Base-by-base conservation (phyloP, 768 basidiomycete species). In the Multifurca ochricompacta region DNA sequence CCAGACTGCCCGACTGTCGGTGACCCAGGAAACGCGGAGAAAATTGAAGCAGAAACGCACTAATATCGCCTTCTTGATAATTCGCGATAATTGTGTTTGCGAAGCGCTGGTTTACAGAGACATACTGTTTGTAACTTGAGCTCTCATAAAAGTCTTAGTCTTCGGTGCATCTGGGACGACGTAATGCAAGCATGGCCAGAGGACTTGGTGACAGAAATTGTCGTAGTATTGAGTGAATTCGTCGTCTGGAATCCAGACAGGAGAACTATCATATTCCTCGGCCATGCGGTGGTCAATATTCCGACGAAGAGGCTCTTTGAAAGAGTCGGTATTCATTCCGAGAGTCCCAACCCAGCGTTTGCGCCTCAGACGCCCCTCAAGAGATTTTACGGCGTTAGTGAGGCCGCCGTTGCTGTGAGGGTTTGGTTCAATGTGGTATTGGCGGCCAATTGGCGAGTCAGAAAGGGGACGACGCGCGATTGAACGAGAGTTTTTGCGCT, bases 131-230 rank as follows among this genome's bases (percentile, higher is more conserved):
- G 74, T 82, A 97, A 0, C 84, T 78, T 0, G 77, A 85, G 30
- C 81, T 82, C 70, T 92, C 88, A 68, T 85, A 88, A 66, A 87
- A 35, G 61, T 64, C 59, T 87, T 90, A 0, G 85, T 91, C 70
- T 87, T 90, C 0, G 89, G 89, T 1, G 89, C 90, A 63, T 91
- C 89, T 2, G 89, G 89, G 44, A 91, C 79, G 9, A 86, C 85
- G 62, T 90, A 92, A 67, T 92, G 90, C 16, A 93, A 71, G 59
- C 83, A 85, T 0, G 90, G 90, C 90, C 90, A 93, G 27, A 92
- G 76, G 16, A 92, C 88, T 68, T 88, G 87, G 61, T 92, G 90
- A 63, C 89, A 92, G 66, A 90, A 92, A 61, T 87, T 84, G 66
- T 91, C 88, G 59, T 92, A 92, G 64, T 80, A 84, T 46, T 80